Base-by-base conservation (phyloP, 2,329 filamentous ascomycete species). In the Herpotrichia juniperi region DNA sequence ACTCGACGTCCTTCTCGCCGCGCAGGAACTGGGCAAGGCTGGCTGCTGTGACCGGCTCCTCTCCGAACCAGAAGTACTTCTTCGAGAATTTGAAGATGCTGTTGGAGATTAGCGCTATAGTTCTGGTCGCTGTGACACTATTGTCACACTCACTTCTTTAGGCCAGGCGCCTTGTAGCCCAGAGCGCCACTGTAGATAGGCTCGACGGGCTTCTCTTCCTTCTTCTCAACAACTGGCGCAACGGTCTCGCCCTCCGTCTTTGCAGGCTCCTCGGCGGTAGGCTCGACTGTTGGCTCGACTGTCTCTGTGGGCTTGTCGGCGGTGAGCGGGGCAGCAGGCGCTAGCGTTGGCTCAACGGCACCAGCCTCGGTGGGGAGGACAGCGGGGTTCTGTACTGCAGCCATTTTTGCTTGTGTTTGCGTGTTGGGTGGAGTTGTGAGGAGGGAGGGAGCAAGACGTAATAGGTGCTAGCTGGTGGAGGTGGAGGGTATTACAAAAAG, bases 11-110 rank as follows among this genome's bases (percentile, higher is more conserved):
- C 87, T 97, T 97, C 84, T 96, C 92, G 68, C 86, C 87, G 78
- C 92, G 91, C 65, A 96, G 83, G 81, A 93, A 97, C 66, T 83
- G 79, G 63, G 82, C 77, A 51, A 97, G 83, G 71, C 88, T 83
- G 78, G 93, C 88, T 65, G 85, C 78, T 69, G 92, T 85, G 54
- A 96, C 88, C 25, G 81, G 74, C 51, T 87, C 83, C 34, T 91
- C 87, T 46, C 80, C 78, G 62, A 81, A 74, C 79, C 78, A 81
- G 72, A 97, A 97, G 80, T 90, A 91, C 75, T 92, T 91, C 86
- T 97, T 97, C 75, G 87, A 86, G 80, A 92, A 93, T 67, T 91
- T 87, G 70, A 97, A 84, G 76, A 91, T 90, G 85, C 91, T 96
- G 65, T 28, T 9, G 6, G 1, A n/a, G 48, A 16, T 64, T 61